Base-by-base conservation (phyloP, 768 basidiomycete genomes). In the Agrocybe pediades region DNA sequence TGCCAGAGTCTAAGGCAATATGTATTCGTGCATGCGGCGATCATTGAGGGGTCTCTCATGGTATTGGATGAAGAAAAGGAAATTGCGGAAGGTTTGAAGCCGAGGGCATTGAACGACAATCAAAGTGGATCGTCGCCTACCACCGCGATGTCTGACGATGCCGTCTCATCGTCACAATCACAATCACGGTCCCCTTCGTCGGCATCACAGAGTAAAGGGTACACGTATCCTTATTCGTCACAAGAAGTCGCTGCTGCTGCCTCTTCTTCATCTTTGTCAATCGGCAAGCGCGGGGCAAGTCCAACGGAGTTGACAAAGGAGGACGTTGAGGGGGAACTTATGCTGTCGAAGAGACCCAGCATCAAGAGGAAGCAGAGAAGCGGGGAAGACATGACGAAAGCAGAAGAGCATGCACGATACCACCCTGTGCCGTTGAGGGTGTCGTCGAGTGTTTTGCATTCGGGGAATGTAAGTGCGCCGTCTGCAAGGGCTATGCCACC, bases 1-100 rank as follows among this genome's bases (percentile, higher is more conserved):
- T 96, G 95, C 66, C 95, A 96, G 75, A 96, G 90, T 68, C 72
- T 95, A 65, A 76, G 95, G 53, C 96, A 98, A 72, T 98, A 95
- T 64, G 88, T 95, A 17, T 98, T 95, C 70, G 90, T 94, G 30
- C 92, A 97, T 66, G 85, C 87, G 25, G 92, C 87, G 16, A 77
- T 95, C 52, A 81, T 94, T 53, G 90, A 92, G 68, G 92, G 92
- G 6, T 82, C 87, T 15, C 68, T 94, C 71, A 78, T 82, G 78
- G 74, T 93, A 16, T 78, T 88, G 42, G 91, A 92, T 58, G 88
- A 92, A 67, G 85, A 88, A 70, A 76, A 72, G 53, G 75, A 75
- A 41, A 62, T 58, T 50, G 64, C 61, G 30, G 57, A 59, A 51
- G 60, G 65, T 13, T 16, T 62, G 8, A 9, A 17, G 9, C 49